Percentiles rank a stretch among this genome's conserved stretches.
These are phyloP conservation scores for Colletotrichum sp. DNA, from an alignment of 2,329 filamentous ascomycete genomes.

Conservation along the genomic window DNA sequence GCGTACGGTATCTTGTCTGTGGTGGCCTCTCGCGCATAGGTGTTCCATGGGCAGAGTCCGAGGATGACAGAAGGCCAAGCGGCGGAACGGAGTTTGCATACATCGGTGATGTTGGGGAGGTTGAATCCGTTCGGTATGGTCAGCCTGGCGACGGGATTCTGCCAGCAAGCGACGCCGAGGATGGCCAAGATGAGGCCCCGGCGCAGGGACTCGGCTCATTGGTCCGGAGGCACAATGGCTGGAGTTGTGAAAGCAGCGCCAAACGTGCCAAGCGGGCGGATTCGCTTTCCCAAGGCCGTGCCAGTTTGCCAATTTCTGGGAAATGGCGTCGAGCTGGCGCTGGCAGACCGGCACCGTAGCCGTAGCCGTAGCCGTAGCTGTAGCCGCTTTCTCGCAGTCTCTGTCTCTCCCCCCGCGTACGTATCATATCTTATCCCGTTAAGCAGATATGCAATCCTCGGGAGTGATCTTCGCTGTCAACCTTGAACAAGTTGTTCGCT, in stretches of 20 bases:
- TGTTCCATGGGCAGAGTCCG: not conserved
- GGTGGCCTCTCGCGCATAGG: not conserved
- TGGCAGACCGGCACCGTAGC: not conserved
- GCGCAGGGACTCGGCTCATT: slow-evolving; percentile 1
- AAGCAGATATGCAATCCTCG: not conserved
- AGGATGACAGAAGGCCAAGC: not conserved
- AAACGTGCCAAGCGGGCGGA: slow-evolving; percentile 5
- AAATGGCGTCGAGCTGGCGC: not conserved
- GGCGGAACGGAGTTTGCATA: not conserved
- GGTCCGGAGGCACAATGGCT: not conserved
- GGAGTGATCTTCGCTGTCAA: not conserved
- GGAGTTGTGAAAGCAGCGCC: not conserved
- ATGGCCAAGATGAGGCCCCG: slow-evolving; percentile 4
- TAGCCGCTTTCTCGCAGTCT: not conserved
- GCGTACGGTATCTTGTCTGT: not conserved
- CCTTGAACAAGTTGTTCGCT: not conserved
- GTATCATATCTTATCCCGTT: not conserved
- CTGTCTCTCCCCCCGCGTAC: not conserved
- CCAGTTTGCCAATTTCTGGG: not conserved
- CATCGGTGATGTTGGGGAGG: not conserved
- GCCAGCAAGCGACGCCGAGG: not conserved
- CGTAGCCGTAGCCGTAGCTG: not conserved
- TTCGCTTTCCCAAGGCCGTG: not conserved
- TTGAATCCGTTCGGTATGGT: not conserved
- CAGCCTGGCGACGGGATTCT: not conserved